These are phyloP conservation scores for Wolfiporia cocos DNA, from an alignment of 1,284 basidiomycete genomes.

Conservation along the genomic window DNA sequence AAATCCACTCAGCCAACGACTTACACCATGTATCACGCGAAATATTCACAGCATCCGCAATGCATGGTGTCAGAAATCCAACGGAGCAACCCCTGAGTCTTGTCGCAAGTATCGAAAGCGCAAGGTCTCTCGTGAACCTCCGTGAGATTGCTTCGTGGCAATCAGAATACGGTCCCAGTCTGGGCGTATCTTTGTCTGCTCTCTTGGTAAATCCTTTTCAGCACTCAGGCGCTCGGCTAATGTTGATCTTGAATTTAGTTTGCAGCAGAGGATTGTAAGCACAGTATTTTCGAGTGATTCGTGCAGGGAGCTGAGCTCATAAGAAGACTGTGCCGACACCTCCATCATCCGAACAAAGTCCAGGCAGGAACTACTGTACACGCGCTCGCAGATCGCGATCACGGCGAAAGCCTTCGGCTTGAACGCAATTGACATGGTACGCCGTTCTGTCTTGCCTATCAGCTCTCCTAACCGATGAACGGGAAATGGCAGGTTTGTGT, in stretches of 20 bases:
- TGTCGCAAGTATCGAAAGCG: conserved; percentile 79
- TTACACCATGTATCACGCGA: conserved; percentile 54
- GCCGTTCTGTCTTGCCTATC: conserved; percentile 3
- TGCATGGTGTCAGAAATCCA: conserved; percentile 12
- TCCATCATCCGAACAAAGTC: conserved; percentile 75
- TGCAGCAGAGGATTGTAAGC: conserved; percentile 84
- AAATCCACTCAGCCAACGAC: conserved; percentile 66
- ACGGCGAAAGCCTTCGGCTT: conserved; percentile 83
- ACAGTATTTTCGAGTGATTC: no score
- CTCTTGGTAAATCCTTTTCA: conserved; percentile 40
- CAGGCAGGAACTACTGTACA: conserved; percentile 75
- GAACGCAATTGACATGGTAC: conserved; percentile 86
- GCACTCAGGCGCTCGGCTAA: neutral
- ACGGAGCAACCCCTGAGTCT: conserved; percentile 42
- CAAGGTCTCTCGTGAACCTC: conserved; percentile 55
- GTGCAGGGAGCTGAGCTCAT: no score
- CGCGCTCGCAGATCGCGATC: conserved; percentile 81
- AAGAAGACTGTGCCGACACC: conserved; percentile 85
- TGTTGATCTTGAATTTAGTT: conserved; percentile 43
- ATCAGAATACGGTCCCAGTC: conserved; percentile 31
- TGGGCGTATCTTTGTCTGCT: conserved; percentile 46
- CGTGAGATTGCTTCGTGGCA: conserved; percentile 63
- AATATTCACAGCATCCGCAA: conserved; percentile 28
- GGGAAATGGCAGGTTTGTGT: conserved; percentile 69
- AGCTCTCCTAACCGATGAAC: neutral